Evolutionary conservation across 2,329 filamentous ascomycete species (phyloP), one percentile per base, ranked within the genome.

Genomic region (Aciculosporium take): DNA sequence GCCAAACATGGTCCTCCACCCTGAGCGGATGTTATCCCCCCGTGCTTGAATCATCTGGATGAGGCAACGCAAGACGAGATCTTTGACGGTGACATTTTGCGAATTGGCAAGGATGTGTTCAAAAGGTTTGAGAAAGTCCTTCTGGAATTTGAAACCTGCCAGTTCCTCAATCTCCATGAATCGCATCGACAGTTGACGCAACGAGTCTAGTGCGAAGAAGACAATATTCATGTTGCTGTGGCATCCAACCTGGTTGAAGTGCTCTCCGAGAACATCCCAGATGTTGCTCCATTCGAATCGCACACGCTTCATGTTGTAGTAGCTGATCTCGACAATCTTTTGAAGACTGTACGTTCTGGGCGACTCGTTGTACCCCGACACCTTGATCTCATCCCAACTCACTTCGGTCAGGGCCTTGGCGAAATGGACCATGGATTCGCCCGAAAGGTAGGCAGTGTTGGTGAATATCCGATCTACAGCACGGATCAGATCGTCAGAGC

Each of bases 1-100:
- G 4, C 89, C 91, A 61, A 99, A 96, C 89, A 99, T 98, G 17
- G 93, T 96, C 57, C 91, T 82, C 91, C 91, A 99, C 5, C 91
- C 91, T 30, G 88, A 95, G 40, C 89, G 81, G 55, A 99, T 98
- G 52, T 96, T 96, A 61, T 95, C 84, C 5, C 93, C 93, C 44
- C 85, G 76, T 25, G 89, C 88, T 64, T 98, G 91, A 37, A 98
- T 94, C 93, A 99, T 98, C 62, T 99, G 93, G 43, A 95, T 93
- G 46, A 99, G 68, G 57, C 93, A 99, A 33, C 89, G 79, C 20
- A 99, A 67, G 35, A 94, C 86, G 82, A 98, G 89, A 53, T 99
- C 91, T 62, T 98, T 98, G 52, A 99, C 91, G 1, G 84, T 79
- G 15, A 94, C 79, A 48, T 91, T 86, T 48, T 72, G 85, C 32